A percentile compares a stretch with the other conserved stretches of the same genome.
Evolutionary conservation across 1,284 basidiomycete genomes (phyloP).

Genomic region (Sporisorium iseilematis-ciliati): DNA sequence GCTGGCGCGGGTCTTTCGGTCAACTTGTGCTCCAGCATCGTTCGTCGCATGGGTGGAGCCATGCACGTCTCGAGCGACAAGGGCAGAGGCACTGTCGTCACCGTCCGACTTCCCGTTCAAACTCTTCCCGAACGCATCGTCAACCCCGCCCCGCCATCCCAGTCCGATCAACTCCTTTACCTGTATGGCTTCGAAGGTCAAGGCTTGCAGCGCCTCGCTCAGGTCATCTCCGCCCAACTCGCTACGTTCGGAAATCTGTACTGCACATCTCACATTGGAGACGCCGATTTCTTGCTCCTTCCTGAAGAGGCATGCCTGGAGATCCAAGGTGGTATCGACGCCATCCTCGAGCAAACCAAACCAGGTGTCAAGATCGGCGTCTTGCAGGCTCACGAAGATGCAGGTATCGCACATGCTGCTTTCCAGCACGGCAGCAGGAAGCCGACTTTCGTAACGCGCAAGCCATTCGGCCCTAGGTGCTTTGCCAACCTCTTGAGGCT

Average conservation of each 20-base stretch:
- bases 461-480: constrained; percentile 54
- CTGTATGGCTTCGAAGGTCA: constrained; percentile 52
- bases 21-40: constrained; percentile 42
- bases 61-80: constrained; percentile 55
- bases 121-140: constrained; percentile 27
- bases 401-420: constrained; percentile 42
- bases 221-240: constrained; percentile 53
- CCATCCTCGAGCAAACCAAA: constrained; percentile 46
- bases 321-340: constrained; percentile 38
- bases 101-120: constrained; percentile 46
- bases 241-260: constrained; percentile 58
- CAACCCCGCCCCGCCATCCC: constrained; percentile 18
- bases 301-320: constrained; percentile 52
- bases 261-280: constrained; percentile 47
- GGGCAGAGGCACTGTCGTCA: constrained; percentile 54
- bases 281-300: constrained; percentile 50
- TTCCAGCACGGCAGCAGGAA: constrained; percentile 40
- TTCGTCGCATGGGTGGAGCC: constrained; percentile 48
- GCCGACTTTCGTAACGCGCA: constrained; percentile 54
- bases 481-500: constrained; percentile 45
- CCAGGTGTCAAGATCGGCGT: constrained; percentile 55
- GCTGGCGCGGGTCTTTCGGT: constrained; percentile 49
- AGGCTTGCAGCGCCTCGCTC: constrained; percentile 50
- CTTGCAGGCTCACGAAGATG: constrained; percentile 53
- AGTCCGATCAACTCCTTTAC: constrained; percentile 51